Percentiles rank a stretch among this genome's conserved stretches.
Conservation (phyloP, 2,329 filamentous ascomycete species). For the Neocatenulostroma microsporum region DNA sequence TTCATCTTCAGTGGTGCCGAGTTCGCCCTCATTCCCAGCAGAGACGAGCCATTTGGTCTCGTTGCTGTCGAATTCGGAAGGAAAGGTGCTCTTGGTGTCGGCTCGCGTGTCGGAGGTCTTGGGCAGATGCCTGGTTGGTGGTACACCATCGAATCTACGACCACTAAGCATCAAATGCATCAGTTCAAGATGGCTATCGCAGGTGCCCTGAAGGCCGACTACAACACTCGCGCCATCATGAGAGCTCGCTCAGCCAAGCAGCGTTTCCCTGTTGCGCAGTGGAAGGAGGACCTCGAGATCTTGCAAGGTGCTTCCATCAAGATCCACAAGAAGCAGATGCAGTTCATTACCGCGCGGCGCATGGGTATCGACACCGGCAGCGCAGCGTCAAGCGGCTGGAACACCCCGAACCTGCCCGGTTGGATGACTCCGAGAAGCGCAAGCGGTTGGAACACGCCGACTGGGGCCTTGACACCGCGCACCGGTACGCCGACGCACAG, state of each 20-base stretch:
- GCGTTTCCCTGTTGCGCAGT: slow-evolving; percentile 59
- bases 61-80: slow-evolving; percentile 63
- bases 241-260: slow-evolving; percentile 57
- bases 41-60: slow-evolving; percentile 61
- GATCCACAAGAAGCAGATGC: slow-evolving; percentile 43
- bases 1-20: slow-evolving; percentile 62
- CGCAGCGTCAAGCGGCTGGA: slow-evolving; percentile 26
- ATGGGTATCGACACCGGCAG: slow-evolving; percentile 26
- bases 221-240: slow-evolving; percentile 53
- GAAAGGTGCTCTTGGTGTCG: slow-evolving; percentile 60
- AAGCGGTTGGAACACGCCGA: slow-evolving; percentile 39
- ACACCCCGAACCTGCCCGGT: slow-evolving; percentile 26
- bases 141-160: slow-evolving; percentile 60
- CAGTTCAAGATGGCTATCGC: slow-evolving; percentile 59
- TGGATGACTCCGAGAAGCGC: slow-evolving; percentile 34
- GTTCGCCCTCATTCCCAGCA: slow-evolving; percentile 59
- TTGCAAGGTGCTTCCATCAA: slow-evolving; percentile 55
- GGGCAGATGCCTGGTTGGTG: slow-evolving; percentile 67
- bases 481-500: slow-evolving; percentile 20
- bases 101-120: slow-evolving; percentile 57
- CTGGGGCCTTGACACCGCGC: slow-evolving; percentile 31
- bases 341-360: slow-evolving; percentile 30
- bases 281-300: slow-evolving; percentile 57
- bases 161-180: slow-evolving; percentile 54
- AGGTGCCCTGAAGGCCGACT: slow-evolving; percentile 52